A percentile compares a stretch with the other conserved stretches of the same genome.
Evolutionary conservation across 805 yeast species (phyloP).

Genomic region (Saccharomycopsis capsularis): DNA sequence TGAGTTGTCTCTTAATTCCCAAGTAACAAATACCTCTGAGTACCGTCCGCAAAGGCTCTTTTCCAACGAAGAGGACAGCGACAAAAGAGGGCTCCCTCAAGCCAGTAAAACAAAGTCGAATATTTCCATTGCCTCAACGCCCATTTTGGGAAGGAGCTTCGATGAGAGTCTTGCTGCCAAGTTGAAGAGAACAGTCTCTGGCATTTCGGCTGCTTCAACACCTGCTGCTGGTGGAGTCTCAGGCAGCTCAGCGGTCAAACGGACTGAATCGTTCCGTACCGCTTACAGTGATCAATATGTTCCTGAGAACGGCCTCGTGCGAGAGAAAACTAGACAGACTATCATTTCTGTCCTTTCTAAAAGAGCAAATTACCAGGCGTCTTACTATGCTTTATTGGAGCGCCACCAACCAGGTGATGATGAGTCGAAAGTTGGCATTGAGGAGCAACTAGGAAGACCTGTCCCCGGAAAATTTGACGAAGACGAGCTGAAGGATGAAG

Average conservation of each 20-base stretch:
- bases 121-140: neutral
- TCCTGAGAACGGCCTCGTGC: constrained; percentile 25
- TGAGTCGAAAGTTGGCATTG: no score
- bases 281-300: neutral
- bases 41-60: neutral
- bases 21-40: neutral
- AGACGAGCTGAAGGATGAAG: neutral
- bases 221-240: neutral
- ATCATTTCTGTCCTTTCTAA: constrained; percentile 30
- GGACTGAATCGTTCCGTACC: neutral
- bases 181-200: neutral
- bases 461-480: neutral
- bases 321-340: constrained; percentile 38
- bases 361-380: constrained; percentile 8
- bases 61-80: neutral
- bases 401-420: neutral
- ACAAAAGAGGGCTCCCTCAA: neutral
- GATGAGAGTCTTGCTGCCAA: neutral
- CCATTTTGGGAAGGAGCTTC: neutral
- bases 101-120: neutral
- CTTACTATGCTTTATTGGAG: neutral
- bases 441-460: neutral
- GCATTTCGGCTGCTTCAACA: neutral
- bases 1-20: no score
- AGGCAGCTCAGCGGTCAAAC: neutral